Percentiles rank a stretch among this genome's conserved stretches.
phyloP scores from a whole-genome alignment of 257 asterid species.

The Salvia rosmarinus region DNA sequence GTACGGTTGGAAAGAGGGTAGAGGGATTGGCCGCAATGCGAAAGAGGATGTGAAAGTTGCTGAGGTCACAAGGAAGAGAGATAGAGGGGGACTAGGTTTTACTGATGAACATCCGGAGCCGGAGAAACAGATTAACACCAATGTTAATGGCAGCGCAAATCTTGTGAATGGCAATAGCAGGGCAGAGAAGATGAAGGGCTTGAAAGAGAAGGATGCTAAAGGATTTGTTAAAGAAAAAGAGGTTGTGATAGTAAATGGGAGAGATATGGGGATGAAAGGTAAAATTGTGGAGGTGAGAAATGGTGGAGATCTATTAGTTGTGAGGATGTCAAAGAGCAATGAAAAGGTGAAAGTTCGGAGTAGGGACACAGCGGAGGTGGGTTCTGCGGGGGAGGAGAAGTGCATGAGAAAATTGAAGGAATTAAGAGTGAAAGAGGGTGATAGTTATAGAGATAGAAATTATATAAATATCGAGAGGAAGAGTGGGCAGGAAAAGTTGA shows the following conservation, averaged over 20 bases:
- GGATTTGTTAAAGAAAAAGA: conserved; percentile 55
- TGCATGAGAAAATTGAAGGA: conserved; percentile 56
- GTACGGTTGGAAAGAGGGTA: conserved; percentile 85
- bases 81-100: conserved; percentile 86
- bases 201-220: conserved; percentile 30
- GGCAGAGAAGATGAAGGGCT: conserved; percentile 30
- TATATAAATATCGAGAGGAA: conserved; percentile 32
- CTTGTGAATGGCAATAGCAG: conserved; percentile 23
- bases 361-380: conserved; percentile 66
- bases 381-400: conserved; percentile 69
- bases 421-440: conserved; percentile 31
- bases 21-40: conserved; percentile 71
- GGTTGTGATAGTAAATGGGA: conserved; percentile 70
- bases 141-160: conserved; percentile 37
- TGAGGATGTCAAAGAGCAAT: conserved; percentile 51
- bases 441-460: conserved; percentile 22
- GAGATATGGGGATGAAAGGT: conserved; percentile 68
- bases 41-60: conserved; percentile 61
- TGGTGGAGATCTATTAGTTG: conserved; percentile 50
- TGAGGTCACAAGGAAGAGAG: conserved; percentile 57
- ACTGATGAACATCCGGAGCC: conserved; percentile 39
- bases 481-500: conserved; percentile 35
- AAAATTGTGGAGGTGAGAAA: conserved; percentile 56
- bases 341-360: conserved; percentile 53
- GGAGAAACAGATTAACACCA: conserved; percentile 19